phyloP scores from a whole-genome alignment of 169 alveolate species.

The Eimeria zaria region DNA sequence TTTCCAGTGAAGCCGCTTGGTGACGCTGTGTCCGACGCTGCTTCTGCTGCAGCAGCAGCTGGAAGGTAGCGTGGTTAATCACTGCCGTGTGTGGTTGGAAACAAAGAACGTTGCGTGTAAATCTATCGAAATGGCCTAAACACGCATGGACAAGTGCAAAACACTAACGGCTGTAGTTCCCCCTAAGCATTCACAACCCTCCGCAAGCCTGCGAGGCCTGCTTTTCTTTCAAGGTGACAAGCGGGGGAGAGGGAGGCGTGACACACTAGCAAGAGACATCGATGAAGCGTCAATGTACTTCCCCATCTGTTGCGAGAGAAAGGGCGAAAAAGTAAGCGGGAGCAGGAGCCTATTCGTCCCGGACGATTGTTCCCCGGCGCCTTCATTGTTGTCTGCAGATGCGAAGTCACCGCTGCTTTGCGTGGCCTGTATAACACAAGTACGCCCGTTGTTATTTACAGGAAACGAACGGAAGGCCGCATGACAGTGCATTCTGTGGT shows the following conservation, averaged over 20 bases:
- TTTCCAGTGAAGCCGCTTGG: neutral
- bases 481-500: neutral
- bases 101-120: slow-evolving; percentile 40
- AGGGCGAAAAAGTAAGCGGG: slow-evolving; percentile 55
- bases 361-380: neutral
- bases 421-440: slow-evolving; percentile 37
- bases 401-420: slow-evolving; percentile 63
- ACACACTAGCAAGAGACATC: neutral
- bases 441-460: neutral
- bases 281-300: slow-evolving; percentile 47
- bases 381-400: slow-evolving; percentile 17
- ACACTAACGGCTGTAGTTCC: neutral
- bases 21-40: slow-evolving; percentile 56
- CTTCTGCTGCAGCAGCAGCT: slow-evolving; percentile 28
- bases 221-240: neutral
- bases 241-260: neutral
- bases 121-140: slow-evolving; percentile 51
- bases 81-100: slow-evolving; percentile 73
- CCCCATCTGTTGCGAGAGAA: slow-evolving; percentile 41
- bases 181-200: neutral
- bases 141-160: neutral
- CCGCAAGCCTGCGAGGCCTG: neutral
- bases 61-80: slow-evolving; percentile 28
- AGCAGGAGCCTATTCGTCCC: neutral
- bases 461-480: neutral